phyloP scores from a whole-genome alignment of 2,329 filamentous ascomycete species.

The Diaporthe citriasiana region DNA sequence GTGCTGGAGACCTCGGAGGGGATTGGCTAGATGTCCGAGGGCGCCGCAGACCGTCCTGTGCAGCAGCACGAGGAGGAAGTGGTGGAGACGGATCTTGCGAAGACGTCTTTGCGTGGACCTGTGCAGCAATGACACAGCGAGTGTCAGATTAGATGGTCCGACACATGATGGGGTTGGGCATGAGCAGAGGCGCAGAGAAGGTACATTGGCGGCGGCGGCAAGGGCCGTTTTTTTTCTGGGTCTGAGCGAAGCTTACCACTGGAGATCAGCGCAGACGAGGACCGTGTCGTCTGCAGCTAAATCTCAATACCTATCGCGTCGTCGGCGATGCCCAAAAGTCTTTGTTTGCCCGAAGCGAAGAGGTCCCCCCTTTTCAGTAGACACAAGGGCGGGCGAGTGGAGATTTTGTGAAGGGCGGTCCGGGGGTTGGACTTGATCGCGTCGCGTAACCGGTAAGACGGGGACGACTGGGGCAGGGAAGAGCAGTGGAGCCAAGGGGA shows the following conservation, averaged over 20 bases:
- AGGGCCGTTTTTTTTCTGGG: slow-evolving; percentile 26
- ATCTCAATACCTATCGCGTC: slow-evolving; percentile 56
- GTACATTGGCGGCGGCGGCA: slow-evolving; percentile 12
- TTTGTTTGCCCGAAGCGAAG: slow-evolving; percentile 43
- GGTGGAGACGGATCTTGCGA: slow-evolving; percentile 62
- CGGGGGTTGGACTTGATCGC: slow-evolving; percentile 39
- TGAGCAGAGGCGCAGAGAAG: slow-evolving; percentile 6
- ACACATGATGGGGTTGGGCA: slow-evolving; percentile 12
- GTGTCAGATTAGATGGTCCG: slow-evolving; percentile 32
- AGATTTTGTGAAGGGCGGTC: slow-evolving; percentile 36
- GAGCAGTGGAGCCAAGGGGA: slow-evolving; percentile 12
- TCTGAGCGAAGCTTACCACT: slow-evolving; percentile 58
- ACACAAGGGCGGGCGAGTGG: slow-evolving; percentile 37
- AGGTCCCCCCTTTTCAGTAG: slow-evolving; percentile 33
- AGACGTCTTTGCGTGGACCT: slow-evolving; percentile 69
- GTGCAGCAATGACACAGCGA: slow-evolving; percentile 40
- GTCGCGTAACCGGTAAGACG: slow-evolving; percentile 42
- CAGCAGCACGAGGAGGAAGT: slow-evolving; percentile 71
- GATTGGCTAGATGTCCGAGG: slow-evolving; percentile 53
- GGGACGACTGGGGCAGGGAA: slow-evolving; percentile 34
- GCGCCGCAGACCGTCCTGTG: slow-evolving; percentile 68
- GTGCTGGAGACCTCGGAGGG: slow-evolving; percentile 67
- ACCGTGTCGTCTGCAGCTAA: slow-evolving; percentile 71
- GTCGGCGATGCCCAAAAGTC: slow-evolving; percentile 39
- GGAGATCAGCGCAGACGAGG: slow-evolving; percentile 76